phyloP scores from a whole-genome alignment of 768 basidiomycete genomes.

The Gymnopilus dilepis region DNA sequence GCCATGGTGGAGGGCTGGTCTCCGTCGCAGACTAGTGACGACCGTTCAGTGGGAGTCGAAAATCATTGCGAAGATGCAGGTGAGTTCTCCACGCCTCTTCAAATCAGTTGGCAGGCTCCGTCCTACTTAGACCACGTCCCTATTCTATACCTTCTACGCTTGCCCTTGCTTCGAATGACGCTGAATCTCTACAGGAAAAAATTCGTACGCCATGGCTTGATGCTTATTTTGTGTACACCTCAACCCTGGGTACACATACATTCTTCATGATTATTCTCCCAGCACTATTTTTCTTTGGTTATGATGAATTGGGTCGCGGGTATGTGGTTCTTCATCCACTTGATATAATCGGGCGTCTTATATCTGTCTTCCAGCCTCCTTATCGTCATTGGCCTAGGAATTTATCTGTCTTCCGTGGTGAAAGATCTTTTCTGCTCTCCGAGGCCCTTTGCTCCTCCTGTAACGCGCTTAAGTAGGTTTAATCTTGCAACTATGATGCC shows the following conservation, averaged over 20 bases:
- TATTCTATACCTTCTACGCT: no score
- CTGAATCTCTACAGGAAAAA: conserved; percentile 52
- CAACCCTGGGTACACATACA: conserved; percentile 81
- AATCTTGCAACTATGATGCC: neutral
- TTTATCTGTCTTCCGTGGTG: conserved; percentile 84
- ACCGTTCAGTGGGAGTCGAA: conserved; percentile 63
- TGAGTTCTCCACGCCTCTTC: no score
- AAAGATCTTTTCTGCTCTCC: conserved; percentile 94
- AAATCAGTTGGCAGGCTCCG: no score
- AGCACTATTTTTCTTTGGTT: conserved; percentile 88
- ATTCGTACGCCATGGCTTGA: conserved; percentile 75
- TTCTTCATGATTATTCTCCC: conserved; percentile 95
- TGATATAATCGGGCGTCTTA: neutral
- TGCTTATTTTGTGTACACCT: conserved; percentile 83
- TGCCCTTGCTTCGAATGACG: no score
- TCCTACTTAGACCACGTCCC: no score
- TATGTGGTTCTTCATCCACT: conserved; percentile 40
- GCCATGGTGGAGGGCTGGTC: conserved; percentile 66
- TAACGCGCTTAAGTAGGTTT: conserved; percentile 81
- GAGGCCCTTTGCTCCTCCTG: conserved; percentile 88
- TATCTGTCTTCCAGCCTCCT: conserved; percentile 52
- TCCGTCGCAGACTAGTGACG: conserved; percentile 59
- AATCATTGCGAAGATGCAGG: conserved; percentile 73
- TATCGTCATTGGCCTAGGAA: conserved; percentile 74
- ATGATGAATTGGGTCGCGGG: conserved; percentile 73